Conservation (phyloP, 2,329 filamentous ascomycete genomes). For the Dothideomycetes sp. region DNA sequence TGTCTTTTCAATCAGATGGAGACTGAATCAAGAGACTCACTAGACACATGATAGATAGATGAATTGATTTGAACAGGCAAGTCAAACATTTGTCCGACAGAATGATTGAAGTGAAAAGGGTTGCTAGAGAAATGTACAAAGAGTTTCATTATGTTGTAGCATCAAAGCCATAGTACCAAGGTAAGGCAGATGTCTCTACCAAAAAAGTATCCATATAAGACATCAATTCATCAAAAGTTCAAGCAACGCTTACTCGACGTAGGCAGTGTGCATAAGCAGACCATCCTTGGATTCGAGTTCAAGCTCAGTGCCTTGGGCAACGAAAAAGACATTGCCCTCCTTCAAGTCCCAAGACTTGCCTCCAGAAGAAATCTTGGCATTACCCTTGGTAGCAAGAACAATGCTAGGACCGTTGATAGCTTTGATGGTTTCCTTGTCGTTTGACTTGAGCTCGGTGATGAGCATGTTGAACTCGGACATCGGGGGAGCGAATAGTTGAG, state of each 20-base stretch:
- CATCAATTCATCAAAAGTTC: constrained; percentile 1
- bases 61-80: no score
- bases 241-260: constrained; percentile 29
- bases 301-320: constrained; percentile 49
- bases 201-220: constrained; percentile 1
- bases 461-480: constrained; percentile 66
- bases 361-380: constrained; percentile 47
- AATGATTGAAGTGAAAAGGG: no score
- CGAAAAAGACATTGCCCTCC: constrained; percentile 57
- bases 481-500: constrained; percentile 55
- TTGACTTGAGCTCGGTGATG: constrained; percentile 45
- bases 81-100: no score
- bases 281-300: constrained; percentile 36
- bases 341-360: constrained; percentile 45
- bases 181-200: no score
- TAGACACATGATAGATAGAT: no score
- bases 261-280: constrained; percentile 42
- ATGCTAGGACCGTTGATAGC: constrained; percentile 53
- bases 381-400: constrained; percentile 52
- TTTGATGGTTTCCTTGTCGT: constrained; percentile 50
- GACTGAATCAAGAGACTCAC: no score
- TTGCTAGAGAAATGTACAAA: no score
- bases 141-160: no score
- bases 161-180: no score
- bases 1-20: no score